These are phyloP conservation scores for Suhomyces xylopsoci DNA, from an alignment of 805 yeast species.

Conservation along the genomic window DNA sequence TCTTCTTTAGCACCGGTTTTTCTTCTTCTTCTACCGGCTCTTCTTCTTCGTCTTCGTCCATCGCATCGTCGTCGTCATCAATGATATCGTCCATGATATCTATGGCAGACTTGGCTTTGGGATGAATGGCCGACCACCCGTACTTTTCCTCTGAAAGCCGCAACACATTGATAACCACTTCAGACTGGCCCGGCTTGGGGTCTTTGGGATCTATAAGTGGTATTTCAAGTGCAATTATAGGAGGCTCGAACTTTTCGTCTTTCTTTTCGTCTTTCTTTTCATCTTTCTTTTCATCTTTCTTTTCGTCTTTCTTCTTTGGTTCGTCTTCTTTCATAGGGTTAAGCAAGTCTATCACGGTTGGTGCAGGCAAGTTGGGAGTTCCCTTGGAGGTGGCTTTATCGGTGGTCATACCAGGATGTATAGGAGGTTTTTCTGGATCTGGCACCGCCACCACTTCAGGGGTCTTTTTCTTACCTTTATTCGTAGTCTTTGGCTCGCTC, in stretches of 20 bases:
- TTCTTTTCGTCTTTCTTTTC: slow-evolving; percentile 9
- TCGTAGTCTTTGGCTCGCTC: slow-evolving; percentile 6
- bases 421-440: slow-evolving; percentile 13
- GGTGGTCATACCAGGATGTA: slow-evolving; percentile 22
- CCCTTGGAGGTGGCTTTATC: slow-evolving; percentile 11
- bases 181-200: slow-evolving; percentile 56
- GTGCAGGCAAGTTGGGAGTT: slow-evolving; percentile 12
- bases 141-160: slow-evolving; percentile 78
- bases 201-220: slow-evolving; percentile 47
- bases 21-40: slow-evolving; percentile 14
- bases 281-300: slow-evolving; percentile 3
- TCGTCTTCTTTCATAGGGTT: slow-evolving; percentile 7
- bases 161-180: slow-evolving; percentile 67
- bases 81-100: slow-evolving; percentile 48
- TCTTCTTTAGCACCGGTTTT: slow-evolving; percentile 15
- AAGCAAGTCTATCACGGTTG: slow-evolving; percentile 17
- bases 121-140: slow-evolving; percentile 73
- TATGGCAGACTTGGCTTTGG: slow-evolving; percentile 57
- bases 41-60: slow-evolving; percentile 46
- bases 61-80: slow-evolving; percentile 50
- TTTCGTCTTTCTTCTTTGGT: not conserved
- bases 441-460: slow-evolving; percentile 13
- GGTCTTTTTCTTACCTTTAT: slow-evolving; percentile 16
- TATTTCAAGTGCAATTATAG: slow-evolving; percentile 54
- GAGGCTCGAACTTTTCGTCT: slow-evolving; percentile 23